Base-by-base conservation (phyloP, 2,329 filamentous ascomycete genomes). In the Phyllosticta citrichinensis region DNA sequence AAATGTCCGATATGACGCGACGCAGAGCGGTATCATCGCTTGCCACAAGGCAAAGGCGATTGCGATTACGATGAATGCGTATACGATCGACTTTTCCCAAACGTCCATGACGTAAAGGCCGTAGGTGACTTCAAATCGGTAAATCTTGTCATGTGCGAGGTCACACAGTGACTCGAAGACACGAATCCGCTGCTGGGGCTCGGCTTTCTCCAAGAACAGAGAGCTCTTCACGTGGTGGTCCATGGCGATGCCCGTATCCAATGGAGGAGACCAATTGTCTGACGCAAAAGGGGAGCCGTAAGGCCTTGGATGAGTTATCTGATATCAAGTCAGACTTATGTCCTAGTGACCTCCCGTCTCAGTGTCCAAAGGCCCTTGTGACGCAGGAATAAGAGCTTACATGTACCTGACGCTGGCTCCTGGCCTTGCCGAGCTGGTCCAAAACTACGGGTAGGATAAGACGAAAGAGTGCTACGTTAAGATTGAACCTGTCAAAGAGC, bases 121-220 rank as follows among this genome's bases (percentile, higher is more conserved):
- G 62, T 73, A 73, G 2, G 67, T 68, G 27, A 74, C 69, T 59
- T 76, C 74, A 66, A 75, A 75, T 25, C 74, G 70, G 66, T 73
- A 74, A 20, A 58, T 20, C 12, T 12, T 20, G 22, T 62, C 52
- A 3, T n/a, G 24, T 51, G 19, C 17, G 51, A 19, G 50, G 3
- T 19, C 52, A 8, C 56, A 12, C 33, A 62, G 35, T n/a, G 40
- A n/a, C 40, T 47, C 40, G 14, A 47, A 8, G 17, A 47, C n/a
- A 47, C 40, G 40, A 47, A 8, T 47, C 40, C 40, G 24, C 24
- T 58, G 55, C 20, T 27, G 25, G n/a, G 55, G 50, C 25, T 50
- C 17, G 9, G 54, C 40, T 54, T 40, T 27, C 24, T 61, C 54
- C 47, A 53, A 24, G 2, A 54, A 8, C 40, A 54, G 56, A 22